These are phyloP conservation scores for Beauveria brongniartii DNA, from an alignment of 2,329 filamentous ascomycete species.

Conservation along the genomic window DNA sequence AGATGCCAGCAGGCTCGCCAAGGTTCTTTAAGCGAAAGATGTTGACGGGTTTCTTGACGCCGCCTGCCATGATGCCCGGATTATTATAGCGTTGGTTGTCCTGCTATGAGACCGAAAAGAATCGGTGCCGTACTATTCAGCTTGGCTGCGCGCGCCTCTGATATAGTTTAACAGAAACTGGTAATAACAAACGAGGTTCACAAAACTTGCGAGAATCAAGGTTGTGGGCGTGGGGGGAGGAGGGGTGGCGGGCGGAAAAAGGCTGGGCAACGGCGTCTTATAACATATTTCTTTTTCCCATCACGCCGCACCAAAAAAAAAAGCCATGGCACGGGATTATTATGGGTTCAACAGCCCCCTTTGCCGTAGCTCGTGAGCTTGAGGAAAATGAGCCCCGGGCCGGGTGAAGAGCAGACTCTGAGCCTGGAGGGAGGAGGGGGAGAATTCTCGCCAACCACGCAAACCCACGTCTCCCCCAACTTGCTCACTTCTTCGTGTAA, in stretches of 20 bases:
- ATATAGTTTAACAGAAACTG: not conserved
- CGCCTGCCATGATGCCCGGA: constrained; percentile 35
- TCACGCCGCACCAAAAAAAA: not conserved
- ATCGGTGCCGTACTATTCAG: no score
- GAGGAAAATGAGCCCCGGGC: not conserved
- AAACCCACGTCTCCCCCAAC: not conserved
- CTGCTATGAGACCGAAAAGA: no score
- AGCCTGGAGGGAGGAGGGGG: not conserved
- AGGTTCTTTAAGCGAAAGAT: constrained; percentile 57
- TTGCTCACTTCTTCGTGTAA: not conserved
- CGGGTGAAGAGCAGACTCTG: not conserved
- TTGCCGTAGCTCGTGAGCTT: not conserved
- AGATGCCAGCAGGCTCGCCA: constrained; percentile 59
- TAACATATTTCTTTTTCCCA: not conserved
- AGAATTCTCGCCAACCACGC: not conserved
- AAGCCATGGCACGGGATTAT: not conserved
- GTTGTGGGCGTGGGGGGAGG: not conserved
- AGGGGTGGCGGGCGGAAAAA: not conserved
- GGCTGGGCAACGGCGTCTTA: not conserved
- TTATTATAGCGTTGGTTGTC: not conserved
- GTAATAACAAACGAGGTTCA: not conserved
- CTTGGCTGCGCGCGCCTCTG: not conserved
- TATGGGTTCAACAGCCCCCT: not conserved
- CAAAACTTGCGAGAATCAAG: not conserved
- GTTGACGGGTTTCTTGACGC: constrained; percentile 48